Evolutionary conservation across 176 grass and related monocot species (phyloP).

Genomic region (Secale cereale): DNA sequence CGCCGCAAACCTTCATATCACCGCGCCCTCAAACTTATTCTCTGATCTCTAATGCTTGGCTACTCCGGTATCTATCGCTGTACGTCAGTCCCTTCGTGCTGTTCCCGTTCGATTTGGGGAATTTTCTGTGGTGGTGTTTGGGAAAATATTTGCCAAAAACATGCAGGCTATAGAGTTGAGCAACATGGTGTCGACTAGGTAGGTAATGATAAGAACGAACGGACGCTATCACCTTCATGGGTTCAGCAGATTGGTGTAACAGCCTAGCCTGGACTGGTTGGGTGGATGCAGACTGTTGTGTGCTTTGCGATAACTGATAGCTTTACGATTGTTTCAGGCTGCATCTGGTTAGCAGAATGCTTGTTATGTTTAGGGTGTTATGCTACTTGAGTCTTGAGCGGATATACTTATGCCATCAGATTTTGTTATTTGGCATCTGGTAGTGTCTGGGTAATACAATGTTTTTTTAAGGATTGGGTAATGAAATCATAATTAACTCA

Average conservation of each 20-base stretch:
- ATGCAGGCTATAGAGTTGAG: neutral
- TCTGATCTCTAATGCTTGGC: neutral
- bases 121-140: neutral
- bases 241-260: neutral
- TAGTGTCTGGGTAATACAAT: neutral
- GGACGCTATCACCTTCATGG: neutral
- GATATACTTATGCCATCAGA: neutral
- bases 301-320: neutral
- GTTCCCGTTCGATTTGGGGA: neutral
- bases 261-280: neutral
- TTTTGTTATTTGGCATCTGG: neutral
- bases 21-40: neutral
- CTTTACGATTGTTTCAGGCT: neutral
- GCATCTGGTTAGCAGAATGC: neutral
- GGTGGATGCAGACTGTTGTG: neutral
- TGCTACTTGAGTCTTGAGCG: neutral
- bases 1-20: neutral
- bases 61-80: neutral
- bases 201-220: neutral
- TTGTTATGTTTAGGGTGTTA: constrained; percentile 4
- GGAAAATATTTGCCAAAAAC: neutral
- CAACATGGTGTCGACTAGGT: neutral
- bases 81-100: neutral
- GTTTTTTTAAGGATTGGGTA: neutral
- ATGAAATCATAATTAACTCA: neutral